Conservation (phyloP, 306 rosid species). For the Phaseolus lunatus region DNA sequence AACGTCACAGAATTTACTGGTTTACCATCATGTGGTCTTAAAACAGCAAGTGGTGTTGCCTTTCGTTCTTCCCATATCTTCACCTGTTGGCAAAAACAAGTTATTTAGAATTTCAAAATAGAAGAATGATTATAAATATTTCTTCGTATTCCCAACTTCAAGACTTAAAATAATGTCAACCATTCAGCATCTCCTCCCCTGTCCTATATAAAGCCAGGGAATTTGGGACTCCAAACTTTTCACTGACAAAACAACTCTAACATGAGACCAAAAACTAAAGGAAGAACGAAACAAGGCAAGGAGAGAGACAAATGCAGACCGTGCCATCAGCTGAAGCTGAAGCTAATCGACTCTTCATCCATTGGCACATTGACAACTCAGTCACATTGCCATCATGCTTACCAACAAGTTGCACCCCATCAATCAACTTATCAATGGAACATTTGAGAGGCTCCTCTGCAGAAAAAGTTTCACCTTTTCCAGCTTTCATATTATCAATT, state of each 20-base stretch:
- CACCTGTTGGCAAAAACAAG: constrained; percentile 58
- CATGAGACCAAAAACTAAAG: constrained; percentile 32
- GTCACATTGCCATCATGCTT: constrained; percentile 70
- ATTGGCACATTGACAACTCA: constrained; percentile 83
- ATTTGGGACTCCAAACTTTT: not conserved
- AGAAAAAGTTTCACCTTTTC: constrained; percentile 61
- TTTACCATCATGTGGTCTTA: constrained; percentile 72
- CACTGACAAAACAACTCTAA: constrained; percentile 26
- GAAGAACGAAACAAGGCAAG: constrained; percentile 30
- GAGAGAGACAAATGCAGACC: constrained; percentile 56
- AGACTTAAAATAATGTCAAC: constrained; percentile 20
- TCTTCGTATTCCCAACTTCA: constrained; percentile 26
- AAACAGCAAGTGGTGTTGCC: constrained; percentile 63
- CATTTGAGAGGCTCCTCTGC: constrained; percentile 73
- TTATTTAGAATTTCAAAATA: constrained; percentile 28
- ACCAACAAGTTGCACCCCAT: constrained; percentile 69
- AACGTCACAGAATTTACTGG: constrained; percentile 78
- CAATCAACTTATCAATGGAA: constrained; percentile 66
- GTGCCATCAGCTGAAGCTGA: constrained; percentile 78
- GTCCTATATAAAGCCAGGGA: constrained; percentile 7
- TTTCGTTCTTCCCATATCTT: constrained; percentile 83
- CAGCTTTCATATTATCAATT: constrained; percentile 66
- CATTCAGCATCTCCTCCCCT: not conserved
- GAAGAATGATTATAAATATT: constrained; percentile 5
- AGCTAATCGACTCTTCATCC: constrained; percentile 82